Conservation (phyloP, 768 basidiomycete genomes). For the Kwoniella bestiolae region DNA sequence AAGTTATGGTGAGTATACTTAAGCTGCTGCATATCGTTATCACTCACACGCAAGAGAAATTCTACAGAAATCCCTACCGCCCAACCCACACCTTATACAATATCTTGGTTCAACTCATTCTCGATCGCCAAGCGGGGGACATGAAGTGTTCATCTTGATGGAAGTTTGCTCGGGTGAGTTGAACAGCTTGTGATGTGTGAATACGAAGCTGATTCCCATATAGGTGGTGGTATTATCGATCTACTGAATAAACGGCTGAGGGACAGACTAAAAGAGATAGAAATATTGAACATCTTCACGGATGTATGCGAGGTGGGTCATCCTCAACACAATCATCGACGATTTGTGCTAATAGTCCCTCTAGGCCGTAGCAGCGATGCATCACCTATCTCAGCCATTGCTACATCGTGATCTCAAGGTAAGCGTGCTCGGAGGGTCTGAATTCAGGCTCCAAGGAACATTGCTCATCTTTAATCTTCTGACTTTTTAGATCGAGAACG, state of each 20-base stretch:
- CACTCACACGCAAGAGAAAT: slow-evolving; percentile 28
- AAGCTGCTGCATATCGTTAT: too few relatives aligned
- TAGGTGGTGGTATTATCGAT: slow-evolving; percentile 98
- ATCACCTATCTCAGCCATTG: slow-evolving; percentile 83
- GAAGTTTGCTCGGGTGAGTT: slow-evolving; percentile 88
- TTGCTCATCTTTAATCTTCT: neutral
- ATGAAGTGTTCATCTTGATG: slow-evolving; percentile 98
- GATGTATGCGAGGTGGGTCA: slow-evolving; percentile 79
- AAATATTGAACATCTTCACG: slow-evolving; percentile 96
- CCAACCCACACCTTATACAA: slow-evolving; percentile 93
- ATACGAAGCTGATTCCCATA: slow-evolving; percentile 25
- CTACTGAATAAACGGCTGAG: slow-evolving; percentile 98
- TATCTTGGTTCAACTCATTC: slow-evolving; percentile 95
- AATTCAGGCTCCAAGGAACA: neutral
- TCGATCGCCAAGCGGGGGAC: slow-evolving; percentile 76
- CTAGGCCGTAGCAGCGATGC: slow-evolving; percentile 89
- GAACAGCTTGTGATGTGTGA: neutral
- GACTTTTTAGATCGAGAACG: slow-evolving; percentile 78
- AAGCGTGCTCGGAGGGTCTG: neutral
- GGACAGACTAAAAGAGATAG: slow-evolving; percentile 90
- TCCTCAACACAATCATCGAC: neutral
- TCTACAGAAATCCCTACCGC: slow-evolving; percentile 80
- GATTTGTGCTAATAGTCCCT: neutral
- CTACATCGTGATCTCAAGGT: slow-evolving; percentile 93
- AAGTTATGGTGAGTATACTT: slow-evolving; percentile 79